A percentile compares a stretch with the other conserved stretches of the same genome.
phyloP scores from a whole-genome alignment of 1,284 basidiomycete species.

The Sutorius eximius region DNA sequence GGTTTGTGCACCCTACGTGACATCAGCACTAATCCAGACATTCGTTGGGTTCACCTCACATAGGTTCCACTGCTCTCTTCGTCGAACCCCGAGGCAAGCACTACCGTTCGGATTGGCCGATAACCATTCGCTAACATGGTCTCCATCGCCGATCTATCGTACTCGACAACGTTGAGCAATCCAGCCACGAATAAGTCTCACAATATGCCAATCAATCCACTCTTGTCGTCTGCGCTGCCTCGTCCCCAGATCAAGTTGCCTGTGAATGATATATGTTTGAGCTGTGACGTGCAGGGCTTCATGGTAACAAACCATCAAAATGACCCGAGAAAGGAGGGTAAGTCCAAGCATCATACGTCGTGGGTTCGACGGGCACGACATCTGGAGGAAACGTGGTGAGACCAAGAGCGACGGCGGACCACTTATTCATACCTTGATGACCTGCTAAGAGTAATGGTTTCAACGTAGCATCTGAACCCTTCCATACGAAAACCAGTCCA shows the following conservation, averaged over 20 bases:
- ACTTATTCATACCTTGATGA: slow-evolving; percentile 54
- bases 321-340: slow-evolving; percentile 55
- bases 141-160: slow-evolving; percentile 38
- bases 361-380: slow-evolving; percentile 57
- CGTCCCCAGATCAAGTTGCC: slow-evolving; percentile 50
- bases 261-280: slow-evolving; percentile 9
- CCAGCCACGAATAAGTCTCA: slow-evolving; percentile 11
- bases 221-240: slow-evolving; percentile 52
- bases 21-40: neutral
- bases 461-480: slow-evolving; percentile 52
- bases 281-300: neutral
- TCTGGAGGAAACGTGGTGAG: slow-evolving; percentile 35
- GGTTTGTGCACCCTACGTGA: slow-evolving; percentile 28
- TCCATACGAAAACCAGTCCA: slow-evolving; percentile 65
- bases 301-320: slow-evolving; percentile 40
- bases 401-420: neutral
- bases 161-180: neutral
- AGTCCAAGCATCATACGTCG: slow-evolving; percentile 54
- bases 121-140: slow-evolving; percentile 46
- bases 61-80: slow-evolving; percentile 60
- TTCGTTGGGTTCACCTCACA: slow-evolving; percentile 18
- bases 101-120: slow-evolving; percentile 47
- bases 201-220: slow-evolving; percentile 48
- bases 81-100: slow-evolving; percentile 63
- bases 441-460: slow-evolving; percentile 67